These are phyloP conservation scores for Copromyces sp. DNA, from an alignment of 495 filamentous ascomycete genomes.

Conservation along the genomic window DNA sequence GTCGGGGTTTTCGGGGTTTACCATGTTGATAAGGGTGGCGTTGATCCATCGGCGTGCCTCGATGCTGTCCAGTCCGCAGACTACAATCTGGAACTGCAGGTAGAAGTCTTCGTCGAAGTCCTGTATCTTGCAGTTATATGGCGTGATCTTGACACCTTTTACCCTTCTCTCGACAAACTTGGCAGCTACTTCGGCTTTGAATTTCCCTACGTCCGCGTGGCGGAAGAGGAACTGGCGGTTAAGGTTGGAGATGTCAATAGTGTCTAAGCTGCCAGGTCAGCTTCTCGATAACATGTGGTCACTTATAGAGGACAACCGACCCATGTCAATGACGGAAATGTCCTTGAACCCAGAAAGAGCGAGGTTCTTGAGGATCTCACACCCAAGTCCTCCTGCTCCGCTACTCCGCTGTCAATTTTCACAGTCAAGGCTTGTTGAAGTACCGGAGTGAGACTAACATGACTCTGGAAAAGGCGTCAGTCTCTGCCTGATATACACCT, in stretches of 20 bases:
- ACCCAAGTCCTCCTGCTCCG: constrained; percentile 90
- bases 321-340: constrained; percentile 98
- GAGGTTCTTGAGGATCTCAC: constrained; percentile 94
- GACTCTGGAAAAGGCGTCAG: constrained; percentile 3
- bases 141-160: constrained; percentile 82
- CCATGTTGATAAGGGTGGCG: constrained; percentile 80
- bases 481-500: background rate
- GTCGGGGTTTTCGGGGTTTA: constrained; percentile 60
- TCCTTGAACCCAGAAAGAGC: constrained; percentile 92
- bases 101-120: constrained; percentile 97
- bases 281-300: background rate
- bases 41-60: constrained; percentile 99
- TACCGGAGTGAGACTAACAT: constrained; percentile 14
- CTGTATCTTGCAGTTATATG: constrained; percentile 89
- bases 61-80: constrained; percentile 96
- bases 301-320: background rate
- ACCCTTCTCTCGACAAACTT: constrained; percentile 82
- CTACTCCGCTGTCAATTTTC: constrained; percentile 34
- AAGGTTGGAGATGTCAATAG: constrained; percentile 96
- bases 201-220: constrained; percentile 80
- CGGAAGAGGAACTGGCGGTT: constrained; percentile 98
- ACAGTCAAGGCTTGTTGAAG: background rate
- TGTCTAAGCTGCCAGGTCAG: constrained; percentile 39
- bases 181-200: constrained; percentile 89
- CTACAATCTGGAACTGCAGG: constrained; percentile 88